These are phyloP conservation scores for Gilbertella persicaria DNA, from an alignment of 371 early-diverging fungal species.

Conservation along the genomic window DNA sequence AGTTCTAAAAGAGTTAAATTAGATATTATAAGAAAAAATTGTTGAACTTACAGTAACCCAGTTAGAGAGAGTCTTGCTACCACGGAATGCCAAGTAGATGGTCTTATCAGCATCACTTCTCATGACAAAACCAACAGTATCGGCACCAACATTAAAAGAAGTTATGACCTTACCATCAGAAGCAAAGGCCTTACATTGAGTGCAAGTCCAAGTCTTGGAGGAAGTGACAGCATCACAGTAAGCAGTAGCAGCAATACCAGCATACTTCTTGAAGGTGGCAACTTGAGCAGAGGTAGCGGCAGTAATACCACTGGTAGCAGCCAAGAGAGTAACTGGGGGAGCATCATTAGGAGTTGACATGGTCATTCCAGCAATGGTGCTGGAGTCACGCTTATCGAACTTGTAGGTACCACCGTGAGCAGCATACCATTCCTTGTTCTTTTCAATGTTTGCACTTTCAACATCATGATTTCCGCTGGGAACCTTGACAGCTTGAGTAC, in stretches of 20 bases:
- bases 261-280: background rate
- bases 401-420: background rate
- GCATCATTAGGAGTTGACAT: constrained; percentile 1
- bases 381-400: background rate
- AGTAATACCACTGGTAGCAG: background rate
- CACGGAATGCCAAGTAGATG: constrained; percentile 22
- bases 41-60: constrained; percentile 10
- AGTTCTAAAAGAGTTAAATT: constrained; percentile 20
- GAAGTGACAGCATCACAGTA: constrained; percentile 13
- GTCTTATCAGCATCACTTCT: constrained; percentile 12
- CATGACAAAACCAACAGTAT: constrained; percentile 19
- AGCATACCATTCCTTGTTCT: constrained; percentile 5
- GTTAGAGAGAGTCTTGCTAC: constrained; percentile 17
- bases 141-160: constrained; percentile 3
- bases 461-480: background rate
- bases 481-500: constrained; percentile 1
- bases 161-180: constrained; percentile 14
- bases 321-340: background rate
- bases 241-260: constrained; percentile 11
- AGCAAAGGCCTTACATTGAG: constrained; percentile 3
- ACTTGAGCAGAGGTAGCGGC: constrained; percentile 8
- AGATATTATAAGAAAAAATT: too few species aligned
- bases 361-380: constrained; percentile 5
- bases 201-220: constrained; percentile 13
- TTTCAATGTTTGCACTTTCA: background rate